A percentile compares a stretch with the other conserved stretches of the same genome.
These are phyloP conservation scores for Auriscalpium vulgare DNA, from an alignment of 768 basidiomycete species.

Conservation along the genomic window DNA sequence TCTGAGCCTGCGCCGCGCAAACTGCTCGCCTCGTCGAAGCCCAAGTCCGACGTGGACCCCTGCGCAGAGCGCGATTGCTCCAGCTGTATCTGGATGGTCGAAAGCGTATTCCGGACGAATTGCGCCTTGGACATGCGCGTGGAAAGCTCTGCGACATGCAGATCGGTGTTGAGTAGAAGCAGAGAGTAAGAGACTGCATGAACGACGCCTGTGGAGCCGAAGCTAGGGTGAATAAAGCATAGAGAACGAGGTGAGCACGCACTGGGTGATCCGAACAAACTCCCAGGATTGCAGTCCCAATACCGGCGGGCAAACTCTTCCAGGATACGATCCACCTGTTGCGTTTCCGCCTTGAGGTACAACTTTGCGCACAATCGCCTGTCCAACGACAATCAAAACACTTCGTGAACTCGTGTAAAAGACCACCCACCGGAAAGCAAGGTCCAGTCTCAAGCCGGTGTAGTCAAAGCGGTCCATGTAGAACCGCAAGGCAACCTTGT, in stretches of 20 bases:
- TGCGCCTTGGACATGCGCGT: conserved; percentile 87
- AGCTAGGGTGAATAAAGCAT: conserved; percentile 3
- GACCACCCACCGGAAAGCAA: conserved; percentile 70
- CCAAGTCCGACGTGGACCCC: conserved; percentile 53
- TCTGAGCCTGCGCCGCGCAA: conserved; percentile 49
- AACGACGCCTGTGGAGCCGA: conserved; percentile 62
- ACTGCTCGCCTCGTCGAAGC: conserved; percentile 60
- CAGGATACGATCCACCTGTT: conserved; percentile 95
- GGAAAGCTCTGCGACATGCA: conserved; percentile 88
- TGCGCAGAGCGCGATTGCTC: conserved; percentile 42
- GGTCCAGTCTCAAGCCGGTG: conserved; percentile 68
- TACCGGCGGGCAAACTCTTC: conserved; percentile 87
- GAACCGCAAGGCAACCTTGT: conserved; percentile 63
- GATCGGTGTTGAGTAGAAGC: conserved; percentile 90
- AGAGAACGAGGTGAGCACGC: conserved; percentile 22
- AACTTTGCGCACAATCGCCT: conserved; percentile 88
- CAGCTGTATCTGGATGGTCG: conserved; percentile 74
- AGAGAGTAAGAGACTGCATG: conserved; percentile 93
- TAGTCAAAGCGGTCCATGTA: conserved; percentile 93
- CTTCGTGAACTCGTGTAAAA: not conserved
- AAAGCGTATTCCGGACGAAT: conserved; percentile 88
- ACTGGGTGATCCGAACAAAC: conserved; percentile 83
- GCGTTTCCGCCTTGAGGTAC: conserved; percentile 91
- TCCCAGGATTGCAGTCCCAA: conserved; percentile 82
- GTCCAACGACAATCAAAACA: not conserved